phyloP scores from a whole-genome alignment of 352 stramenopile genomes.

The Hyphochytrium catenoides region DNA sequence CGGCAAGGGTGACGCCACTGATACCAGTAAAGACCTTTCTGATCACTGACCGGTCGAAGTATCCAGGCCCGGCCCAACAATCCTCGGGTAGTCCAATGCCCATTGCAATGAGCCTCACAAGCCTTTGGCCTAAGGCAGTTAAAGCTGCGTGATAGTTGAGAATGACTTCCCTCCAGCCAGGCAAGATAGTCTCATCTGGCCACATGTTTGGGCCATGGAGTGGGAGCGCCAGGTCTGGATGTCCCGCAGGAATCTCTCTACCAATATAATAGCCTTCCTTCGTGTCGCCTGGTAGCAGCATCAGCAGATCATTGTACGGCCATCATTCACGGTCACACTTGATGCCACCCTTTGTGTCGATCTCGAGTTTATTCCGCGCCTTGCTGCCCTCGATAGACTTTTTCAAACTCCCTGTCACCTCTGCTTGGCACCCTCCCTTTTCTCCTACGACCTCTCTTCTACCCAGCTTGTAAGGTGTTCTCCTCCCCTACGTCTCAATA shows the following conservation, averaged over 20 bases:
- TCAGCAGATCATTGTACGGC: too few relatives aligned
- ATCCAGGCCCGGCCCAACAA: slow-evolving; percentile 20
- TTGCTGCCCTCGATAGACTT: too few relatives aligned
- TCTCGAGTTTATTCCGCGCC: too few relatives aligned
- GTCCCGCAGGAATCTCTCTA: slow-evolving; percentile 23
- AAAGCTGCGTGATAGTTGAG: slow-evolving; percentile 24
- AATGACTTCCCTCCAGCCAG: slow-evolving; percentile 21
- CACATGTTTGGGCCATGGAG: slow-evolving; percentile 38
- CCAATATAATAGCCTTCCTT: slow-evolving; percentile 18
- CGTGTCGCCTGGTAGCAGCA: slow-evolving; percentile 30
- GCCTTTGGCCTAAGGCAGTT: slow-evolving; percentile 18
- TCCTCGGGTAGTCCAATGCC: slow-evolving; percentile 19
- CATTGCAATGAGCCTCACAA: slow-evolving; percentile 27
- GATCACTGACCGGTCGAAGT: slow-evolving; percentile 25
- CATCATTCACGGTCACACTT: too few relatives aligned
- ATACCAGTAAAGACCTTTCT: too few relatives aligned
- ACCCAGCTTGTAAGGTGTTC: too few relatives aligned
- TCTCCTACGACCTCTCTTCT: too few relatives aligned
- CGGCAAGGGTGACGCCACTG: background rate
- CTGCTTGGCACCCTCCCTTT: too few relatives aligned
- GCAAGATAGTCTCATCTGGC: slow-evolving; percentile 16
- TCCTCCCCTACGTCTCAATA: too few relatives aligned
- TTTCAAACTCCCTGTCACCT: too few relatives aligned
- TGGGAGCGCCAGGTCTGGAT: slow-evolving; percentile 27
- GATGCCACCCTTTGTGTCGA: too few relatives aligned